A percentile compares a stretch with the other conserved stretches of the same genome.
These are phyloP conservation scores for Escovopsis sp. DNA, from an alignment of 2,329 filamentous ascomycete genomes.

Conservation along the genomic window DNA sequence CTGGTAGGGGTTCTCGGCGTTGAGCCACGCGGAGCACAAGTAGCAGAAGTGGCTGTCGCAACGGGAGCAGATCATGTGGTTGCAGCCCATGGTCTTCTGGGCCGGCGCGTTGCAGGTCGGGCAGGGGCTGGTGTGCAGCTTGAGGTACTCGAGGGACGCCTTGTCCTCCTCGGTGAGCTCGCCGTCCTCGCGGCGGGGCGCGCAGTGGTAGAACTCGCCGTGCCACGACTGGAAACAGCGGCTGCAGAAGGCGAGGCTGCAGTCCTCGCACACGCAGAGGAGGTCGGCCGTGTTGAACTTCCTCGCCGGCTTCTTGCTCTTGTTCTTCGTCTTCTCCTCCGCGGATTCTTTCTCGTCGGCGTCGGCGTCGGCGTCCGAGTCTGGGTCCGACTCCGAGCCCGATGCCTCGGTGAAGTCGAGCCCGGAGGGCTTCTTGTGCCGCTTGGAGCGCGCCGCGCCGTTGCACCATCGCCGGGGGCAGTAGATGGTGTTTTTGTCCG, in stretches of 20 bases:
- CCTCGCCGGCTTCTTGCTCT: slow-evolving; percentile 10
- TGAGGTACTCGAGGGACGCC: slow-evolving; percentile 73
- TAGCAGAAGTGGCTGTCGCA: slow-evolving; percentile 94
- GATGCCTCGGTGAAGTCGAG: slow-evolving; percentile 44
- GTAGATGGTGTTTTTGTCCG: slow-evolving; percentile 82
- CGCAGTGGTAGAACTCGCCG: slow-evolving; percentile 62
- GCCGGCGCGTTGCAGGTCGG: slow-evolving; percentile 74
- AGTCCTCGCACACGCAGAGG: slow-evolving; percentile 77
- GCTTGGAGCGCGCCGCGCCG: slow-evolving; percentile 66
- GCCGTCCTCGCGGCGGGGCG: slow-evolving; percentile 47
- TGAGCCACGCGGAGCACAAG: slow-evolving; percentile 76
- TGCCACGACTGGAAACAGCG: slow-evolving; percentile 71
- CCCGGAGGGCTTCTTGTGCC: slow-evolving; percentile 55
- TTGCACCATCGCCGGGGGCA: slow-evolving; percentile 90
- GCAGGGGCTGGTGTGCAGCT: slow-evolving; percentile 69
- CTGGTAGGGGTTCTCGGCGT: slow-evolving; percentile 64
- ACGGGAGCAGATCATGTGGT: slow-evolving; percentile 88
- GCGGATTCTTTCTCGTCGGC: slow-evolving; percentile 7
- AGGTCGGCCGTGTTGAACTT: slow-evolving; percentile 42
- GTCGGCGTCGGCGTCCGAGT: slow-evolving; percentile 28
- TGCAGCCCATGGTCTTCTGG: slow-evolving; percentile 88
- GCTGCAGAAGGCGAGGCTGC: slow-evolving; percentile 74
- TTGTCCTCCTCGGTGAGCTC: slow-evolving; percentile 76
- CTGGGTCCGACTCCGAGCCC: slow-evolving; percentile 30
- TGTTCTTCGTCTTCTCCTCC: slow-evolving; percentile 6